Evolutionary conservation across 2,329 filamentous ascomycete species (phyloP).

Genomic region (Pseudogymnoascus sp.): DNA sequence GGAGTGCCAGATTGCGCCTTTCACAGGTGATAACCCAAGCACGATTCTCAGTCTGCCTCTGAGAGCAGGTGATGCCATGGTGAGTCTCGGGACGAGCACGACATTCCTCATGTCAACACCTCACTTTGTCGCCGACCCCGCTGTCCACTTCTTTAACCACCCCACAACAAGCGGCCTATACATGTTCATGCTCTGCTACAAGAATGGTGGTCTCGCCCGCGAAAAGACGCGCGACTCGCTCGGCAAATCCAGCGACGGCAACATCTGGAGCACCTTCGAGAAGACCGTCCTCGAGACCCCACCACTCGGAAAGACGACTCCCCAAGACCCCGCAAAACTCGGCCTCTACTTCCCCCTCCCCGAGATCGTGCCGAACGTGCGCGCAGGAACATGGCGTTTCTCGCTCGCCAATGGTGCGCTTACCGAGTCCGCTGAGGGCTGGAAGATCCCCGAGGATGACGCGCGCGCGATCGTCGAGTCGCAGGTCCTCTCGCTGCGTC

Average conservation of each 20-base stretch:
- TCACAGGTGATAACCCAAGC: constrained; percentile 92
- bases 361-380: constrained; percentile 91
- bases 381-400: constrained; percentile 80
- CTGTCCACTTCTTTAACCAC: constrained; percentile 98
- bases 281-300: constrained; percentile 58
- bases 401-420: constrained; percentile 44
- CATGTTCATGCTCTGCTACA: constrained; percentile 99
- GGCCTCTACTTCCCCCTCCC: constrained; percentile 93
- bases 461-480: constrained; percentile 85
- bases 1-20: constrained; percentile 72
- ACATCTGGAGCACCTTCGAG: constrained; percentile 78
- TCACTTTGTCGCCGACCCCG: constrained; percentile 79
- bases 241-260: constrained; percentile 43
- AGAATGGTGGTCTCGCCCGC: constrained; percentile 89
- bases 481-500: constrained; percentile 84
- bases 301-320: constrained; percentile 55
- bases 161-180: constrained; percentile 83
- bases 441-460: constrained; percentile 59
- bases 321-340: constrained; percentile 61
- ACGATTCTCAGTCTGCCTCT: constrained; percentile 89
- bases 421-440: constrained; percentile 31
- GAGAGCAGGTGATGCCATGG: constrained; percentile 82
- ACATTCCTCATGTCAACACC: constrained; percentile 97
- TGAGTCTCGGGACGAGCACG: constrained; percentile 88
- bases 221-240: constrained; percentile 82